phyloP scores from a whole-genome alignment of 2,329 filamentous ascomycete species.

The Bipolaris bicolor region DNA sequence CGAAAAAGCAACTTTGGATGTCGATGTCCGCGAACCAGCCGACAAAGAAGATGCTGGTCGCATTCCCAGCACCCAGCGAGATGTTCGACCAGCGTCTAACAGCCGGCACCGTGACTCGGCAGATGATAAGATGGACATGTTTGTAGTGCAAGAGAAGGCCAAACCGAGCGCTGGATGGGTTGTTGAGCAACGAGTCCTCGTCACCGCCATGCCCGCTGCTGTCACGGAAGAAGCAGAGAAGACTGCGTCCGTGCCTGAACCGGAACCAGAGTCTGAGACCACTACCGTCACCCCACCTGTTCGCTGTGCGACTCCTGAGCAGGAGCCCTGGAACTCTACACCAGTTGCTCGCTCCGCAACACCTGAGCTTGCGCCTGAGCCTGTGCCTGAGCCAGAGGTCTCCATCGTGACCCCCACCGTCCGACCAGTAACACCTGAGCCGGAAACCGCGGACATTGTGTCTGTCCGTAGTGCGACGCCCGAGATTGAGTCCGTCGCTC shows the following conservation, averaged over 20 bases:
- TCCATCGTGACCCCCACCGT: neutral
- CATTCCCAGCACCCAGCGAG: neutral
- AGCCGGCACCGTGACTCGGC: neutral
- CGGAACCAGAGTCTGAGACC: neutral
- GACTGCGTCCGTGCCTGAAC: neutral
- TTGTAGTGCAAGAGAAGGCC: constrained; percentile 11
- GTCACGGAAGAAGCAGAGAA: neutral
- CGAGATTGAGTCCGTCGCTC: neutral
- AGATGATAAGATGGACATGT: neutral
- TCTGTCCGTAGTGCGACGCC: neutral
- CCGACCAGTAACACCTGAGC: neutral
- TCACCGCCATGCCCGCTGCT: constrained; percentile 9
- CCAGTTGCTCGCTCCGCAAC: neutral
- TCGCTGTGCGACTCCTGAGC: constrained; percentile 13
- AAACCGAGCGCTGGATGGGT: constrained; percentile 14
- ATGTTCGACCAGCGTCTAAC: neutral
- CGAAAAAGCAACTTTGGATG: constrained; percentile 1
- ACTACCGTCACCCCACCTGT: constrained; percentile 3
- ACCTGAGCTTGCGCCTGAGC: neutral
- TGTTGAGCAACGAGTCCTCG: constrained; percentile 12
- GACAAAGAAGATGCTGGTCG: neutral
- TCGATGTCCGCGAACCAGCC: neutral
- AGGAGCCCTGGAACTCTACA: constrained; percentile 14
- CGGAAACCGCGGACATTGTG: neutral
- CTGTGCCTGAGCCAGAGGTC: constrained; percentile 1